These are phyloP conservation scores for Colletotrichum graminicola DNA, from an alignment of 2,329 filamentous ascomycete species.

Conservation along the genomic window DNA sequence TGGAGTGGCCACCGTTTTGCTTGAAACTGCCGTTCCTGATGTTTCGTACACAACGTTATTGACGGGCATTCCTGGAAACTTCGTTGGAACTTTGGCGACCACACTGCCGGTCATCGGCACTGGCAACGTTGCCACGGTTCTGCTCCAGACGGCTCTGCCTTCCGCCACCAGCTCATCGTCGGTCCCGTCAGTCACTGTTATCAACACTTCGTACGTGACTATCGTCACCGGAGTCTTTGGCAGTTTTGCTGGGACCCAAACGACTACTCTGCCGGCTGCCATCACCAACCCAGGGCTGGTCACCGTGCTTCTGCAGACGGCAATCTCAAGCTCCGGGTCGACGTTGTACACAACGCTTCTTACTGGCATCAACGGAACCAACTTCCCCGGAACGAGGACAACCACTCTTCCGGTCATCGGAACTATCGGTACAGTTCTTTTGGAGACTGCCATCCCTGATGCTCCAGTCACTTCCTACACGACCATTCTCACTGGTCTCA, in stretches of 20 bases:
- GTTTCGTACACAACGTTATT: not conserved
- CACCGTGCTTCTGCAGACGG: constrained; percentile 30
- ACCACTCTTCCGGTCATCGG: constrained; percentile 9
- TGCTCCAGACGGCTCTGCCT: constrained; percentile 13
- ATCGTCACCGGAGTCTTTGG: constrained; percentile 26
- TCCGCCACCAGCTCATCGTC: constrained; percentile 1
- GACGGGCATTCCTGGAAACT: constrained; percentile 3
- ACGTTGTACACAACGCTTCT: constrained; percentile 19
- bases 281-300: constrained; percentile 20
- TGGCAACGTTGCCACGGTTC: constrained; percentile 13
- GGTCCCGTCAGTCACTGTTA: not conserved
- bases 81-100: constrained; percentile 4
- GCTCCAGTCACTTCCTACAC: constrained; percentile 7
- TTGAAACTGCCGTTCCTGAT: not conserved
- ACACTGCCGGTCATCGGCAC: constrained; percentile 5
- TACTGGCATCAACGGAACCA: constrained; percentile 14
- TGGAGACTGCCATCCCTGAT: constrained; percentile 13
- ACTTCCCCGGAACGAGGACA: constrained; percentile 11
- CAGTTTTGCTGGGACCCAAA: constrained; percentile 25
- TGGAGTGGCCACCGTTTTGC: not conserved
- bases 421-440: constrained; percentile 15
- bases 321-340: constrained; percentile 12
- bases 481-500: constrained; percentile 9
- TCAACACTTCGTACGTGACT: constrained; percentile 20
- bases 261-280: constrained; percentile 23